Evolutionary conservation across 176 grass and related monocot species (phyloP).

Genomic region (Oropetium thomaeum): DNA sequence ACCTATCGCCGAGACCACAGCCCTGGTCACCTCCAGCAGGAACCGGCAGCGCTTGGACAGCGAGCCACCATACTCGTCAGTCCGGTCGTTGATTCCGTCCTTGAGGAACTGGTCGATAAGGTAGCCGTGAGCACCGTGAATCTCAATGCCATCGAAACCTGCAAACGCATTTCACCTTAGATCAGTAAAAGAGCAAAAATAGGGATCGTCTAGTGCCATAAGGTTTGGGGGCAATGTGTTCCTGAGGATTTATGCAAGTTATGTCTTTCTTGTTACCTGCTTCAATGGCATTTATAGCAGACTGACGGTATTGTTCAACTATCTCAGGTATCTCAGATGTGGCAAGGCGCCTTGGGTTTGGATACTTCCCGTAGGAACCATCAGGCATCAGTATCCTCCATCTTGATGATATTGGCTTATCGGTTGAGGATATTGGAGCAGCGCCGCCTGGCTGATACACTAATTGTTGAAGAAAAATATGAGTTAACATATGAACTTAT

Average conservation of each 20-base stretch:
- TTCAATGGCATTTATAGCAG: constrained; percentile 70
- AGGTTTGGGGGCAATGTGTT: neutral
- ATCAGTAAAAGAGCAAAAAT: constrained; percentile 15
- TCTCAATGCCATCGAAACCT: constrained; percentile 97
- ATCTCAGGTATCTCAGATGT: constrained; percentile 64
- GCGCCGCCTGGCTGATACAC: constrained; percentile 76
- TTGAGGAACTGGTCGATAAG: constrained; percentile 96
- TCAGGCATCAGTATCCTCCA: constrained; percentile 93
- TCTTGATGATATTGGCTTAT: constrained; percentile 78
- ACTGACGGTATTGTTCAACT: constrained; percentile 74
- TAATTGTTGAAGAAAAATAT: constrained; percentile 24
- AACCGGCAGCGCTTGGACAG: constrained; percentile 74
- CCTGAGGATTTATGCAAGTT: neutral
- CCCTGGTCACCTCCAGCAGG: constrained; percentile 66
- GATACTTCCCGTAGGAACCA: constrained; percentile 66
- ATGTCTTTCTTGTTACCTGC: constrained; percentile 45
- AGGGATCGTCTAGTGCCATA: neutral
- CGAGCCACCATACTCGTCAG: constrained; percentile 75
- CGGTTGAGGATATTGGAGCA: constrained; percentile 84
- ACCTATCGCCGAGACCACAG: constrained; percentile 56
- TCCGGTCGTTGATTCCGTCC: constrained; percentile 86
- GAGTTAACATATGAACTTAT: neutral
- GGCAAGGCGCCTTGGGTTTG: constrained; percentile 52
- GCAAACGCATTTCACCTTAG: neutral
- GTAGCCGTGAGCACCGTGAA: constrained; percentile 90